These are phyloP conservation scores for Aureobasidium sp. DNA, from an alignment of 2,329 filamentous ascomycete species.

Conservation along the genomic window DNA sequence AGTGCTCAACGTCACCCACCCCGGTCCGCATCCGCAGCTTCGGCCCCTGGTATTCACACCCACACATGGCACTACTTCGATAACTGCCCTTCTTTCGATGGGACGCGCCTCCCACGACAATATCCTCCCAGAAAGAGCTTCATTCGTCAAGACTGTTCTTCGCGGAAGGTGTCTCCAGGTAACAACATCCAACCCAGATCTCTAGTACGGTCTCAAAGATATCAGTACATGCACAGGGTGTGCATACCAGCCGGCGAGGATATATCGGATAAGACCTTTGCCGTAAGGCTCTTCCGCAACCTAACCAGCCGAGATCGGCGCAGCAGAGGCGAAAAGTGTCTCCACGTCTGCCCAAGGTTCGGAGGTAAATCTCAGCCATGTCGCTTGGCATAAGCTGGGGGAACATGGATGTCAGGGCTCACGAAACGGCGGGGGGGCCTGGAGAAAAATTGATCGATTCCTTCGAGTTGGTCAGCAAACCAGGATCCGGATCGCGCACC, in stretches of 20 bases:
- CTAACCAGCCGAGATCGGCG: neutral
- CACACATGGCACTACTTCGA: neutral
- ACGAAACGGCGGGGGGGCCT: neutral
- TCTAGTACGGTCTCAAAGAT: no score
- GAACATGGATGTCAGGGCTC: constrained; percentile 1
- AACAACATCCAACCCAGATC: neutral
- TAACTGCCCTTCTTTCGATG: no score
- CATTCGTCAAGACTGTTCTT: neutral
- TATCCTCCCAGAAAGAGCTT: no score
- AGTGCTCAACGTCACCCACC: neutral
- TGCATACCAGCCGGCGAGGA: neutral
- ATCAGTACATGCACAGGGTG: neutral
- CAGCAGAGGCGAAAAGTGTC: neutral
- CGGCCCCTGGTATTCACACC: neutral
- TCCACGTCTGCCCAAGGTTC: neutral
- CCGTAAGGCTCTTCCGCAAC: neutral
- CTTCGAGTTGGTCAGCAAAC: neutral
- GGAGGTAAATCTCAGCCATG: neutral
- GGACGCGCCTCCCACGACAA: neutral
- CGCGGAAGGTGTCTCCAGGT: no score
- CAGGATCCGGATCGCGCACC: neutral
- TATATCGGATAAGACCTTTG: neutral
- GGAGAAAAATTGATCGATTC: neutral
- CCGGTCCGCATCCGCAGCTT: neutral
- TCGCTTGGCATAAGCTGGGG: neutral